Base-by-base conservation (phyloP, 1,284 basidiomycete species). In the Volvariella volvacea region DNA sequence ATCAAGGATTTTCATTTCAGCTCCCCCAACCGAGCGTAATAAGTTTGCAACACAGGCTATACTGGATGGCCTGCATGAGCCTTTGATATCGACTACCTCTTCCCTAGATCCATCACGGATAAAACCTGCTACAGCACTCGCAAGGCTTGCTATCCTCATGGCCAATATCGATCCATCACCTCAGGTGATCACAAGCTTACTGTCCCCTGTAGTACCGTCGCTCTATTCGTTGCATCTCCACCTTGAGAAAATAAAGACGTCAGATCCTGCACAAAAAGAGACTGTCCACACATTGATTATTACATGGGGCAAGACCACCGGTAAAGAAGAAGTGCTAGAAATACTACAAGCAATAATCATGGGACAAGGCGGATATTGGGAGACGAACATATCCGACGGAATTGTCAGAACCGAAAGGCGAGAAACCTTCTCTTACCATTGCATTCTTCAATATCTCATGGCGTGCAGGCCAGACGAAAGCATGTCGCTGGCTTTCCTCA, bases 111-210 rank as follows among this genome's bases (percentile, higher is more conserved):
- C 7, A 6, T 10, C 40, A 56, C 14, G 22, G 17, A 19, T 40
- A 51, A 39, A 54, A 57, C 62, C 74, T 15, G 57, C 65, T 2
- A 59, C 59, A 8, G 67, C 75, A 1, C 57, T 87, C 17, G 60
- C 63, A 4, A 71, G 60, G 1, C 57, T 88, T 6, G 66, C 78
- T 44, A 70, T 66, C 1, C 65, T 91, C 19, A 61, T 91, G 2
- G 71, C 78, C 4, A 87, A 90, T 51, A 79, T 83, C 3, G 89
- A 92, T 49, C 88, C 89, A 2, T 83, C 86, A 1, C 83, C 88
- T 0, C 61, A 65, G 2, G 71, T 89, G 31, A 73, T 88, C 38
- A 72, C 80, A 0, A 62, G 66, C 12, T 54, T 92, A 4, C 61
- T 93, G 12, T 78, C 80, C 2, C 85, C 88, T 0, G 76, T 92